Conservation (phyloP, 352 stramenopile genomes). For the Phytophthora aleatoria region DNA sequence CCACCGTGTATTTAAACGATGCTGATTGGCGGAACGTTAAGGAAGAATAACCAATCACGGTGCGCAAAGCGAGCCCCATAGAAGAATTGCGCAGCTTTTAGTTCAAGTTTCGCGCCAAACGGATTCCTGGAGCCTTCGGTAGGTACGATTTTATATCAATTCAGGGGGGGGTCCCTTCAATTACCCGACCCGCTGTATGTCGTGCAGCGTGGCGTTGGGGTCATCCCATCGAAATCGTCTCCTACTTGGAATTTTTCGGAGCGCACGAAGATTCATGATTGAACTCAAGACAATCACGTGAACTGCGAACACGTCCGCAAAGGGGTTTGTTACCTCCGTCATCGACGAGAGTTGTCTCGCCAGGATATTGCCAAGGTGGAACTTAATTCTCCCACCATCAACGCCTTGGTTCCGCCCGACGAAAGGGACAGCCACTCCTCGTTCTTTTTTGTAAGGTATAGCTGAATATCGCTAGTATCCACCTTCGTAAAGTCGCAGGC, state of each 20-base stretch:
- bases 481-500: not conserved
- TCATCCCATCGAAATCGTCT: not conserved
- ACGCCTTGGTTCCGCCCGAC: not conserved
- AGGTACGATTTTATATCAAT: no score
- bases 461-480: not conserved
- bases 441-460: not conserved
- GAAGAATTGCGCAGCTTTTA: no score
- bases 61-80: no score
- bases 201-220: not conserved
- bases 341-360: not conserved
- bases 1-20: no score
- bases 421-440: not conserved
- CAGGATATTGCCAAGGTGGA: not conserved
- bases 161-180: no score
- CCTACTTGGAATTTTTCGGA: not conserved
- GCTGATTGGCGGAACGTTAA: no score
- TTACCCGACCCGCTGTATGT: not conserved
- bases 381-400: not conserved
- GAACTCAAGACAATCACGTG: not conserved
- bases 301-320: not conserved
- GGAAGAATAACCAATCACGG: no score
- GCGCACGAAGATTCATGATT: not conserved
- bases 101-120: no score
- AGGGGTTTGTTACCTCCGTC: not conserved
- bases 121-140: no score